Evolutionary conservation across 1,284 basidiomycete genomes (phyloP), one percentile per base, ranked within the genome.

Genomic region (Ustilago curta): DNA sequence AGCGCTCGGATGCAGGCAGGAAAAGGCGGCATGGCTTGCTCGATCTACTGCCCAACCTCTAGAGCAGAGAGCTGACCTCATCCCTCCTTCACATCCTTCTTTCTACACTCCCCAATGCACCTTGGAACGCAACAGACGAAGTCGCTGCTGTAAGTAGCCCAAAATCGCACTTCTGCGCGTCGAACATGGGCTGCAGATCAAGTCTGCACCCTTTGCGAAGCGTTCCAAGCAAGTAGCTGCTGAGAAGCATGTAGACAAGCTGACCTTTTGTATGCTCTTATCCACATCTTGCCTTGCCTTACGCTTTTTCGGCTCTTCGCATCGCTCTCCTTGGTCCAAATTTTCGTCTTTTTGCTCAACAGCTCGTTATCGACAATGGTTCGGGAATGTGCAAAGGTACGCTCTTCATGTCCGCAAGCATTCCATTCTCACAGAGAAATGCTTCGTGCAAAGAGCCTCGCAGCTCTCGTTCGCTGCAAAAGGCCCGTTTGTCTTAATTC

Each of bases 321-420:
- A 9, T 43, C 32, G 29, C 66, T 8, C 27, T 54, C 27, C 47
- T 43, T 48, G 45, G 55, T 8, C 53, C 53, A 5, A 35, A 35
- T 27, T 35, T 35, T 47, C 12, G 45, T 19, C 39, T 32, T 27
- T 14, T 16, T 25, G 25, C 27, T 31, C 37, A 40, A 62, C 51
- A 83, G 81, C 83, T 84, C 76, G 83, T 84, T 70, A 83, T 84
- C 70, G 83, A 84, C 83, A 84, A 84, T 81, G 83, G 83, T 74
- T 83, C 83, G 59, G 83, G 83, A 59, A 84, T 84, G 83, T 84
- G 83, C 81, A 84, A 84, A 73, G 80, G 78, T 80, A 68, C 49
- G 77, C 56, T 32, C 35, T 23, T 35, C 9, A 48, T 25, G n/a
- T 43, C 37, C 9, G 18, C 11, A 14, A 37, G 14, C 14, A n/a